A percentile compares a stretch with the other conserved stretches of the same genome.
Evolutionary conservation across 1,139 yeast genomes (phyloP).

Genomic region (Magnusiomyces paraingens): DNA sequence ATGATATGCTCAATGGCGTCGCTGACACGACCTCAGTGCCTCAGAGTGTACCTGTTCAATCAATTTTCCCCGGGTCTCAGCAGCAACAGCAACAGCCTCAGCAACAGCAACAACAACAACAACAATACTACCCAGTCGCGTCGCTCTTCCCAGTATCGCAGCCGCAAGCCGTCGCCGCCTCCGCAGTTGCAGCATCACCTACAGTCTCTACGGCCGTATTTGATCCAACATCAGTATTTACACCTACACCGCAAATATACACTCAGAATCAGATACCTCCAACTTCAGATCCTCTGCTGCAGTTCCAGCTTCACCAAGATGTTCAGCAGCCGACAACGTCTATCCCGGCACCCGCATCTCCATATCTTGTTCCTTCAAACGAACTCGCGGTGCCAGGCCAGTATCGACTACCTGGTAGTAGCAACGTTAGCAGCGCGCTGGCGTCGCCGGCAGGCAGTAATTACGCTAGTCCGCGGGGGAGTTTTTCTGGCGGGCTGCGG

Average conservation of each 20-base stretch:
- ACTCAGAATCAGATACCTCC: constrained; percentile 12
- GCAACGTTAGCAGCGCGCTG: neutral
- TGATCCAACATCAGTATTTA: no score
- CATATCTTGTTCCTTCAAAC: no score
- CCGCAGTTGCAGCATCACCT: constrained; percentile 14
- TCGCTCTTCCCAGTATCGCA: constrained; percentile 9
- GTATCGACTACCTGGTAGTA: constrained; percentile 1
- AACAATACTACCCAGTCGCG: constrained; percentile 12
- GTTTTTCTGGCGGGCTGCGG: neutral
- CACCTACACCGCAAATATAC: neutral
- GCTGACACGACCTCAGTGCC: no score
- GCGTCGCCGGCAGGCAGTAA: no score
- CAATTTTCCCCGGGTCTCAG: constrained; percentile 8
- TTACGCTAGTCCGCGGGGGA: neutral
- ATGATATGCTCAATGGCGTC: no score
- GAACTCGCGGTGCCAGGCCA: constrained; percentile 5
- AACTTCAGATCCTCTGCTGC: constrained; percentile 18
- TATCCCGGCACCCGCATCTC: no score
- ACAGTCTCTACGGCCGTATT: constrained; percentile 1
- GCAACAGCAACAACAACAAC: constrained; percentile 16
- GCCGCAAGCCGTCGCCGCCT: constrained; percentile 9
- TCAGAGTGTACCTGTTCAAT: neutral
- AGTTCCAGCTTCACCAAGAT: constrained; percentile 12
- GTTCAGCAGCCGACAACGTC: no score
- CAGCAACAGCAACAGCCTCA: constrained; percentile 11